phyloP scores from a whole-genome alignment of 768 basidiomycete genomes.

The Phylloporus sp. region DNA sequence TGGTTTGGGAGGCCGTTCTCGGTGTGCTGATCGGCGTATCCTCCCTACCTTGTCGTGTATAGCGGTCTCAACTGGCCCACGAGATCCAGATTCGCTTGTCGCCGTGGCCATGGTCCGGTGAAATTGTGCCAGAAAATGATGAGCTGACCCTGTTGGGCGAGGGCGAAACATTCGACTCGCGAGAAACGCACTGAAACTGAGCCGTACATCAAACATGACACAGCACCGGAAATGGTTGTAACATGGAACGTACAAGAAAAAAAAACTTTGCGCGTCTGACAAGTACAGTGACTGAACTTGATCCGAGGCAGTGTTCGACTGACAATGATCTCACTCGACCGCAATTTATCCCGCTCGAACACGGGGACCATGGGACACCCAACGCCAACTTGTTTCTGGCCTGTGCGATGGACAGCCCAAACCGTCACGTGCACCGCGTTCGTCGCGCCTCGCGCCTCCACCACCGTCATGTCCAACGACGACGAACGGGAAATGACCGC shows the following conservation, averaged over 20 bases:
- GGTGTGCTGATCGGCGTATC: constrained; percentile 20
- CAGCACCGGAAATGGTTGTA: constrained; percentile 11
- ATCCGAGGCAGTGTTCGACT: no score
- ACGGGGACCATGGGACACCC: constrained; percentile 1
- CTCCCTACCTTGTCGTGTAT: constrained; percentile 53
- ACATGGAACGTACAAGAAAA: constrained; percentile 11
- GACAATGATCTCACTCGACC: constrained; percentile 1
- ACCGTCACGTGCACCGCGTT: constrained; percentile 24
- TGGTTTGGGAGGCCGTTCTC: constrained; percentile 18
- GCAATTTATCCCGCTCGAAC: constrained; percentile 5
- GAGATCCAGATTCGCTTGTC: constrained; percentile 23
- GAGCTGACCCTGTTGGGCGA: constrained; percentile 18
- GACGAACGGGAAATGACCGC: constrained; percentile 42
- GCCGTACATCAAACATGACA: constrained; percentile 22
- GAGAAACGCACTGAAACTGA: constrained; percentile 7
- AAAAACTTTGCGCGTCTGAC: no score
- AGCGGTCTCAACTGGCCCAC: constrained; percentile 52
- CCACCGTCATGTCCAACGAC: neutral
- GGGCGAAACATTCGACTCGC: constrained; percentile 24
- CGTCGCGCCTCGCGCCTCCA: constrained; percentile 6
- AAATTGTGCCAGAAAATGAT: constrained; percentile 18
- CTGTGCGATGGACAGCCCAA: no score
- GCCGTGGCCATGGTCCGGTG: constrained; percentile 27
- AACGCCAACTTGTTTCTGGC: no score
- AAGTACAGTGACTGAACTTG: no score